Conservation (phyloP, 345 rosid species). For the Toxicodendron radicans region DNA sequence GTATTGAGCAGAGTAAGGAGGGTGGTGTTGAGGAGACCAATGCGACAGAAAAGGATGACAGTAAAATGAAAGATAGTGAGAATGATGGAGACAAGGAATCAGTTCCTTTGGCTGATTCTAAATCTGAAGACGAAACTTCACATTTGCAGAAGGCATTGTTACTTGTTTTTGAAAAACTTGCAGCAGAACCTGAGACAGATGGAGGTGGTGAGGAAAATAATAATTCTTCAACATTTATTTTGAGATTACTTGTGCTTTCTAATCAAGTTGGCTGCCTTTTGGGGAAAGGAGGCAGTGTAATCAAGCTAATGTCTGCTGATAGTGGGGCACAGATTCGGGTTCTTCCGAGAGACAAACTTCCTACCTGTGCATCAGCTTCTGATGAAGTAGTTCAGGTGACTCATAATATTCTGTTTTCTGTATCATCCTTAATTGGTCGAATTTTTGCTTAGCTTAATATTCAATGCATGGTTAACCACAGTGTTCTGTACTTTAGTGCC, state of each 20-base stretch:
- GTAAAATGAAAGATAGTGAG: slow-evolving; percentile 23
- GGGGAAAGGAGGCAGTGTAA: slow-evolving; percentile 68
- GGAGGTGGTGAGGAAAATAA: slow-evolving; percentile 38
- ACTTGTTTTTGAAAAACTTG: slow-evolving; percentile 58
- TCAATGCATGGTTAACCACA: neutral
- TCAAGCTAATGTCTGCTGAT: slow-evolving; percentile 56
- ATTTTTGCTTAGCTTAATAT: neutral
- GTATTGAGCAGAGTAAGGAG: slow-evolving; percentile 19
- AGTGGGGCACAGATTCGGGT: slow-evolving; percentile 72
- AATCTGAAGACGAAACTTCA: slow-evolving; percentile 35
- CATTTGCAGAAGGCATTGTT: slow-evolving; percentile 55
- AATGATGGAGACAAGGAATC: slow-evolving; percentile 32
- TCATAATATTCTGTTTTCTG: neutral
- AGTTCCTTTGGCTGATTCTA: slow-evolving; percentile 32
- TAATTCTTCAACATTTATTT: slow-evolving; percentile 31
- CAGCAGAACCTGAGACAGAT: slow-evolving; percentile 33
- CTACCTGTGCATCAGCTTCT: slow-evolving; percentile 45
- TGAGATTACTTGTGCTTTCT: slow-evolving; percentile 60
- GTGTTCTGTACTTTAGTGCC: neutral
- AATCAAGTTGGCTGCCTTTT: slow-evolving; percentile 65
- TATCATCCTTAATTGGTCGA: neutral
- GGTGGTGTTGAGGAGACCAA: slow-evolving; percentile 23
- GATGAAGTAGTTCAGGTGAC: slow-evolving; percentile 71
- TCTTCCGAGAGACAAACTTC: slow-evolving; percentile 68
- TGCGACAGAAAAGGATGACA: slow-evolving; percentile 24